Evolutionary conservation across 1,139 yeast genomes (phyloP).

Genomic region (Taphrina betulina): DNA sequence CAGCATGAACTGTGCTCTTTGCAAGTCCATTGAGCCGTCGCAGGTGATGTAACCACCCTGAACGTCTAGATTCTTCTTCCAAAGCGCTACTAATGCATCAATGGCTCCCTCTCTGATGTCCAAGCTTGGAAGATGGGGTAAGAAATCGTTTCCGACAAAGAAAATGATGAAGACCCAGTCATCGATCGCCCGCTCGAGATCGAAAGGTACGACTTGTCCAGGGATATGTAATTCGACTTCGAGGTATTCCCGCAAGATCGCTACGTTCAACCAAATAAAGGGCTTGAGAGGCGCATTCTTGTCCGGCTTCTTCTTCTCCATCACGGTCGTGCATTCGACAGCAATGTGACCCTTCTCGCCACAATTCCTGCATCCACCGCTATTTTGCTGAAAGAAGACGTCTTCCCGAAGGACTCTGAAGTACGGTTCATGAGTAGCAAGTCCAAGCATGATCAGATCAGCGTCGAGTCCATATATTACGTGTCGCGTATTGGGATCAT

Average conservation of each 20-base stretch:
- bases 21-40: conserved; percentile 75
- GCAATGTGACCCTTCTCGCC: conserved; percentile 39
- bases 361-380: conserved; percentile 43
- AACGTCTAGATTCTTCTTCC: conserved; percentile 71
- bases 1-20: conserved; percentile 72
- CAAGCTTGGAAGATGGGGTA: conserved; percentile 92
- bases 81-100: conserved; percentile 71
- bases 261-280: conserved; percentile 89
- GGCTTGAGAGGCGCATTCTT: conserved; percentile 66
- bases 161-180: conserved; percentile 99
- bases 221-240: conserved; percentile 77
- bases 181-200: conserved; percentile 91
- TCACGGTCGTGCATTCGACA: conserved; percentile 39
- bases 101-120: conserved; percentile 95
- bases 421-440: conserved; percentile 96
- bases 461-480: conserved; percentile 98
- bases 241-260: conserved; percentile 81
- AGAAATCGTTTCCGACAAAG: conserved; percentile 96
- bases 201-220: conserved; percentile 69
- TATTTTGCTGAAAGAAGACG: conserved; percentile 73
- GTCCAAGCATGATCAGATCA: conserved; percentile 93
- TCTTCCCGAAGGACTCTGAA: conserved; percentile 92
- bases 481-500: conserved; percentile 84
- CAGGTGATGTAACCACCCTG: conserved; percentile 79
- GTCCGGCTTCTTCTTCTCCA: conserved; percentile 49